Percentiles rank a stretch among this genome's conserved stretches.
These are phyloP conservation scores for Striga asiatica DNA, from an alignment of 257 asterid genomes.

Conservation along the genomic window DNA sequence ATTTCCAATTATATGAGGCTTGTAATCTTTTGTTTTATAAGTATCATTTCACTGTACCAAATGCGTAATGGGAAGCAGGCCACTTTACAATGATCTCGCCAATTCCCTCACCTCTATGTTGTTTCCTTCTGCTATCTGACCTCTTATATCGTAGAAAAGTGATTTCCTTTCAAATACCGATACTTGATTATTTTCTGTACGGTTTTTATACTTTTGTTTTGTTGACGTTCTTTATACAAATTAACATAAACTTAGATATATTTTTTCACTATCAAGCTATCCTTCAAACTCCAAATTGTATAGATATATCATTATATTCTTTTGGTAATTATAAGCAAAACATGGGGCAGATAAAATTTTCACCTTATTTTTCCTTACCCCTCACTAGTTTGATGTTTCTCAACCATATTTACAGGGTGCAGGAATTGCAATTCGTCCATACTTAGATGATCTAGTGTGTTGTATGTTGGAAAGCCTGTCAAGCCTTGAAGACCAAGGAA, in stretches of 20 bases:
- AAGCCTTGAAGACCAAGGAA: constrained; percentile 97
- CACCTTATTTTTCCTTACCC: constrained; percentile 1
- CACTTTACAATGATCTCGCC: no score
- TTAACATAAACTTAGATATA: background rate
- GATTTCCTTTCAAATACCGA: no score
- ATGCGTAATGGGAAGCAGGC: no score
- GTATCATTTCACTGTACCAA: background rate
- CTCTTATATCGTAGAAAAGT: no score
- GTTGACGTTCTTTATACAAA: background rate
- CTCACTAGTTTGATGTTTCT: constrained; percentile 2
- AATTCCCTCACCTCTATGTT: no score
- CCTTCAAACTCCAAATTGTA: no score
- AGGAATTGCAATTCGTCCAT: constrained; percentile 85
- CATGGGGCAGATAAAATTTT: background rate
- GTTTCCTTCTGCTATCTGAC: no score
- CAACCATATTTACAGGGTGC: constrained; percentile 54
- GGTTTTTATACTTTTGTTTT: constrained; percentile 2
- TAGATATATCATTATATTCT: background rate
- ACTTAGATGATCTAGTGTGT: constrained; percentile 80
- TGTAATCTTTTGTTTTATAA: background rate
- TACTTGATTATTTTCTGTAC: background rate
- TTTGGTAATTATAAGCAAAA: background rate
- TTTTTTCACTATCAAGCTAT: background rate
- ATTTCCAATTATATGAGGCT: constrained; percentile 2
- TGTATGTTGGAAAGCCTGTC: constrained; percentile 99